Conservation (phyloP, 768 basidiomycete genomes). For the Mrakia frigida region DNA sequence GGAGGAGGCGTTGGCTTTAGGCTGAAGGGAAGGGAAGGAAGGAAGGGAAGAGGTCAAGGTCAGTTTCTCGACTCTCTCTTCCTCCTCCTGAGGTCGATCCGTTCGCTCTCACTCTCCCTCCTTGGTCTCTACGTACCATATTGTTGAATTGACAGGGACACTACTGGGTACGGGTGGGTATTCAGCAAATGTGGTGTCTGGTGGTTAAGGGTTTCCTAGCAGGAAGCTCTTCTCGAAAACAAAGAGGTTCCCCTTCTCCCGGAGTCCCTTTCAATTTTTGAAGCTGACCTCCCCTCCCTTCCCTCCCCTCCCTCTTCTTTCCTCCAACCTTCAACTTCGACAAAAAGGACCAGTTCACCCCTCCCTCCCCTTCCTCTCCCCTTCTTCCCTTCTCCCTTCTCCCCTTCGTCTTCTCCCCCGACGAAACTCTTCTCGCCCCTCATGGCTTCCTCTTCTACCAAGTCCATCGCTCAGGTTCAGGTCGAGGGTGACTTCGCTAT, state of each 20-base stretch:
- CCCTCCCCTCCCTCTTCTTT: neutral
- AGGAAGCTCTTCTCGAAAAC: neutral
- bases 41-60: neutral
- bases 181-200: slow-evolving; percentile 21
- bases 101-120: neutral
- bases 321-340: neutral
- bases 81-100: neutral
- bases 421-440: neutral
- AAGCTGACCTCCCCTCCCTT: neutral
- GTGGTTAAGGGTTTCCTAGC: neutral
- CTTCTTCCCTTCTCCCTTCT: neutral
- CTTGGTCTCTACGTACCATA: neutral
- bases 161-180: slow-evolving; percentile 16
- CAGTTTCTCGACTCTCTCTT: neutral
- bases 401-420: slow-evolving; percentile 7
- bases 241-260: neutral
- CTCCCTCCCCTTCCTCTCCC: neutral
- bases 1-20: slow-evolving; percentile 8
- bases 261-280: neutral
- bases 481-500: slow-evolving; percentile 41
- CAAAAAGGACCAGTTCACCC: neutral
- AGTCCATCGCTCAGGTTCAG: slow-evolving; percentile 31
- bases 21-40: neutral
- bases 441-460: slow-evolving; percentile 19
- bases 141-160: slow-evolving; percentile 17